Conservation (phyloP, 106 monocot genomes). For the Apostasia shenzhenica region DNA sequence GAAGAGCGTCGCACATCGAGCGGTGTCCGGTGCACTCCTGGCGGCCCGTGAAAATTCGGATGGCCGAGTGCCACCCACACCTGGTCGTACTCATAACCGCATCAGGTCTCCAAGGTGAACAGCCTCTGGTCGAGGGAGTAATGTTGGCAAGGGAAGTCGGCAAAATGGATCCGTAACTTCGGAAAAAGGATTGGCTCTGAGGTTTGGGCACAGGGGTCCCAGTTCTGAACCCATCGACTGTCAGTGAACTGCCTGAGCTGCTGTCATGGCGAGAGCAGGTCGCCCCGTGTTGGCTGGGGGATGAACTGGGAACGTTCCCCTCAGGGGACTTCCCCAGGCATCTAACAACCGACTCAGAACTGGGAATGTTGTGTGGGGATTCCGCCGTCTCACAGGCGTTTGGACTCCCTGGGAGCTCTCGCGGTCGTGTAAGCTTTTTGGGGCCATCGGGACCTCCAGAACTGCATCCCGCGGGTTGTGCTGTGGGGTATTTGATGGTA, state of each 20-base stretch:
- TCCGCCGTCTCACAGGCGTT: no score
- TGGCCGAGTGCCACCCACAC: background rate
- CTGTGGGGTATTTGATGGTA: no score
- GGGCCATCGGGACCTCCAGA: no score
- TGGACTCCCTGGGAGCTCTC: no score
- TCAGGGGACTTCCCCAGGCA: background rate
- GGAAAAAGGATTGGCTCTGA: constrained; percentile 18
- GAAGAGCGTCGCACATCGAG: constrained; percentile 18
- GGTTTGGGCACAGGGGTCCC: constrained; percentile 22
- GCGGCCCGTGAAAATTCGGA: constrained; percentile 30
- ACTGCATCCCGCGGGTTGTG: no score
- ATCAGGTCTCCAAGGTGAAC: no score
- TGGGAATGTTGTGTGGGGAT: background rate
- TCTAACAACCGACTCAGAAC: background rate
- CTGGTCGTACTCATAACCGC: no score
- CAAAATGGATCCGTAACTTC: no score
- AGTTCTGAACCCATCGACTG: constrained; percentile 13
- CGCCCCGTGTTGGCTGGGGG: background rate
- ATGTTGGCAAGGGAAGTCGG: no score
- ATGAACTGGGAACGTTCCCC: background rate
- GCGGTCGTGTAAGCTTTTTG: no score
- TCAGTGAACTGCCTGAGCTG: background rate
- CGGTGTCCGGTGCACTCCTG: constrained; percentile 15
- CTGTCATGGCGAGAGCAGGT: constrained; percentile 2
- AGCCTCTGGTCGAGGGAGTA: no score